Base-by-base conservation (phyloP, 352 stramenopile genomes). In the Saprolegnia parasitica region DNA sequence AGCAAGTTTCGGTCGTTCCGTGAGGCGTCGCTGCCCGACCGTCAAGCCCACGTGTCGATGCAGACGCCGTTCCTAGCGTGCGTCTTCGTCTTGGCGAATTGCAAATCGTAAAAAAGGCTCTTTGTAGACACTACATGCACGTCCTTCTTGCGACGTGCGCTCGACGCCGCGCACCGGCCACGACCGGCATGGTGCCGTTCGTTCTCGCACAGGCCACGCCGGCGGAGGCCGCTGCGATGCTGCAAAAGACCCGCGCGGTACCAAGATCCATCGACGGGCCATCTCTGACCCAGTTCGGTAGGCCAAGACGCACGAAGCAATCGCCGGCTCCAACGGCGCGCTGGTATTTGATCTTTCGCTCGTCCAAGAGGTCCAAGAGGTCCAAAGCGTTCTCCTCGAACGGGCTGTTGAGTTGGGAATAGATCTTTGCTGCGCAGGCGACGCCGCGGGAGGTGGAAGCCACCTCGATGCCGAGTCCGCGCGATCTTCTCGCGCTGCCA, bases 1-100 rank as follows among this genome's bases (percentile, higher is more conserved):
- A 67, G 60, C 60, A 67, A 67, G 13, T 67, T 67, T n/a, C 60
- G 60, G 18, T 11, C 60, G 13, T 67, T 67, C 21, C 60, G 5
- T 23, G 60, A 57, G 5, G 32, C 24, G 15, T 42, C 60, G 40
- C 42, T 67, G 24, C 60, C 60, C 9, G 60, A 67, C 32, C 60
- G 60, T 5, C 60, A 67, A 67, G 40, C 24, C 21, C 20, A 23
- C 32, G 60, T 67, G n/a, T 67, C 60, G 10, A 67, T 67, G 60
- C 32, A 37, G 18, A 40, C 60, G 5, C 60, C 60, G 10, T 67
- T 67, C 46, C 40, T 67, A 4, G n/a, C 60, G 57, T 65, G 15
- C 57, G 42, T 15, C 18, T 49, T 56, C 21, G n/a, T n/a, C n/a
- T n/a, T n/a, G n/a, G n/a, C n/a, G n/a, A n/a, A n/a, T n/a, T n/a